Evolutionary conservation across 169 alveolate species (phyloP), one percentile per base, ranked within the genome.

Genomic region (Cystoisospora suis): DNA sequence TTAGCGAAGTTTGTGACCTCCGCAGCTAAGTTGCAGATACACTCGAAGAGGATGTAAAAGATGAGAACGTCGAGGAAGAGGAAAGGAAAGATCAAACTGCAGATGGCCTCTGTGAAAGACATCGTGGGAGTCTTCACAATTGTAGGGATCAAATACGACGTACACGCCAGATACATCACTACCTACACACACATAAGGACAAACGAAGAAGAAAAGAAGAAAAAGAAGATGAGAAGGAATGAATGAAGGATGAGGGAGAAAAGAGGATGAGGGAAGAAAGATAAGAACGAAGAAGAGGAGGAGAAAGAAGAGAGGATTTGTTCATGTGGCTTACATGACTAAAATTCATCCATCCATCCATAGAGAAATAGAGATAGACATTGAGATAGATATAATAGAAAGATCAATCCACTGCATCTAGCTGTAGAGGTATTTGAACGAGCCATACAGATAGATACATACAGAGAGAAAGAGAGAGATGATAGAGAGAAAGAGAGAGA

Each of bases 1-100:
- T 96, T 96, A 1, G 95, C 98, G 86, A 95, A 96, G 77, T 94
- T 92, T 12, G 95, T 89, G 45, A 96, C 56, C 53, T 96, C 98
- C 0, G 97, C 98, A 20, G 94, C 94, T 27, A 94, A 44, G 85
- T 95, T 95, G 80, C 94, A 90, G 46, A 94, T 94, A 56, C 95
- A 91, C 90, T 96, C 98, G 81, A 94, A 96, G 20, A 94, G 46
- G 1, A 96, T 75, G 81, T 93, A 93, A 90, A 95, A 96, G 1
- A 93, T 46, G 40, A 93, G 91, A 15, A 89, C 38, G 34, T 70
- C 90, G 17, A 59, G 56, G 42, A 86, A 85, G 38, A 90, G 90
- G 46, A 89, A 79, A 27, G 96, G 96, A 44, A 89, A 88, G 0
- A 90, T 86, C n/a, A 94, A 38, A 40, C 91, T 87, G 46, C 56